Evolutionary conservation across 345 rosid species (phyloP).

Genomic region (Eucalyptus brandiana): DNA sequence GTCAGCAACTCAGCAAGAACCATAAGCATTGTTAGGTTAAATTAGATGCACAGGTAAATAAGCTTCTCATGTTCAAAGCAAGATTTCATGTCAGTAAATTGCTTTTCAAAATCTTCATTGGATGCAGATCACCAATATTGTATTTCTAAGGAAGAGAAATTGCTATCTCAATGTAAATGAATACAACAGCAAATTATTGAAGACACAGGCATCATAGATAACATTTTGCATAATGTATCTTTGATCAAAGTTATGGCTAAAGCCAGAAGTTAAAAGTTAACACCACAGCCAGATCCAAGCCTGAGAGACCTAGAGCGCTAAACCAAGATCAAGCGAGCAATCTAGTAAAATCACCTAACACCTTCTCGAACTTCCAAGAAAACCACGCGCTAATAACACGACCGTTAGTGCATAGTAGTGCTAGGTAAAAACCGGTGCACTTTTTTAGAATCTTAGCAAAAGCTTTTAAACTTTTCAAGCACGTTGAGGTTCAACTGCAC

Average conservation of each 20-base stretch:
- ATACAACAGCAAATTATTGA: neutral
- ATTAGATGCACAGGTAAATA: neutral
- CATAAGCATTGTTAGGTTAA: neutral
- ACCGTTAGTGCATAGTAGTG: neutral
- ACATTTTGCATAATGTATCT: neutral
- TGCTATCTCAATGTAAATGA: neutral
- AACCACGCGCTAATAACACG: neutral
- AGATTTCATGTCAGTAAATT: neutral
- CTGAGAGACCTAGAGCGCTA: neutral
- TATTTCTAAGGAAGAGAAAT: neutral
- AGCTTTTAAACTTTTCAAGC: neutral
- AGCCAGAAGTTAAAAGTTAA: neutral
- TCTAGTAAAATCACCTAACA: neutral
- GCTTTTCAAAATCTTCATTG: neutral
- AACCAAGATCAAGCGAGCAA: neutral
- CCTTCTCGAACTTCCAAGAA: neutral
- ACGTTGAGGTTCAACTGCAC: neutral
- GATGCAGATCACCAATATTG: neutral
- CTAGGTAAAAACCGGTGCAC: neutral
- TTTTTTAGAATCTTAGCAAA: neutral
- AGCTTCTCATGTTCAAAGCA: neutral
- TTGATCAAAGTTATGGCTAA: neutral
- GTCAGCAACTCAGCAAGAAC: neutral
- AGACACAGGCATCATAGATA: neutral
- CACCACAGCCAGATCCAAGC: neutral